phyloP scores from a whole-genome alignment of 1,284 basidiomycete species.

The Pholiota adiposa region DNA sequence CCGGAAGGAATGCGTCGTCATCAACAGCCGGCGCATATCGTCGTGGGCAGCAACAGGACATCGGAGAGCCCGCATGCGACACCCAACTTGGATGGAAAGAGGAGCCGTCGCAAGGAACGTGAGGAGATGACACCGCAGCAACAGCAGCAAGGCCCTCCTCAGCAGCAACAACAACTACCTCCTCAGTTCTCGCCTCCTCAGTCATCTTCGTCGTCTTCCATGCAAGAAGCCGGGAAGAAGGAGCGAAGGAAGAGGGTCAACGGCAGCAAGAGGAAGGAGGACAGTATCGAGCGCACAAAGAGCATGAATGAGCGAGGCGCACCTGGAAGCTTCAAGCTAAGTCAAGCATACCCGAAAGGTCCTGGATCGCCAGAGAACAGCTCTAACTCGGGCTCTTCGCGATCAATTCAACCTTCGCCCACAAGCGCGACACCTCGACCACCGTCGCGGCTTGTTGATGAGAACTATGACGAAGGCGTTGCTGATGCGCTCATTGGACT shows the following conservation, averaged over 20 bases:
- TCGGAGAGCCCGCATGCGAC: conserved; percentile 45
- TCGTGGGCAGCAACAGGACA: conserved; percentile 36
- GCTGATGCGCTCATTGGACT: conserved; percentile 73
- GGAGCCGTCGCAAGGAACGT: conserved; percentile 38
- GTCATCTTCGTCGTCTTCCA: conserved; percentile 24
- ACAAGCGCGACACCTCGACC: conserved; percentile 59
- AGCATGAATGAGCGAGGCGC: conserved; percentile 6
- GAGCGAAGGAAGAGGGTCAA: conserved; percentile 40
- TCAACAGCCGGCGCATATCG: conserved; percentile 30
- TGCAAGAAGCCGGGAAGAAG: conserved; percentile 39
- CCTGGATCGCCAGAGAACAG: conserved; percentile 60
- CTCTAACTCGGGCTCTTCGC: conserved; percentile 61
- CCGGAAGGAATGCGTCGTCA: conserved; percentile 37
- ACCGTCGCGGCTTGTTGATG: conserved; percentile 71
- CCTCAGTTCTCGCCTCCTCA: conserved; percentile 30
- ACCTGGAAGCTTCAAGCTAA: conserved; percentile 3
- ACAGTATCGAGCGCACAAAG: conserved; percentile 8
- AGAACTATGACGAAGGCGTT: conserved; percentile 79
- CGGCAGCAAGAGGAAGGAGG: conserved; percentile 37
- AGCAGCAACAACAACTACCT: conserved; percentile 10
- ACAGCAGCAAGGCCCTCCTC: conserved; percentile 8
- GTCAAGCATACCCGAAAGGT: conserved; percentile 36
- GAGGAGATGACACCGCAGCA: conserved; percentile 24
- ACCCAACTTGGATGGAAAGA: conserved; percentile 25
- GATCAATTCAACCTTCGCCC: conserved; percentile 70